phyloP scores from a whole-genome alignment of 2,329 filamentous ascomycete species.

The Fusarium tricinctum region DNA sequence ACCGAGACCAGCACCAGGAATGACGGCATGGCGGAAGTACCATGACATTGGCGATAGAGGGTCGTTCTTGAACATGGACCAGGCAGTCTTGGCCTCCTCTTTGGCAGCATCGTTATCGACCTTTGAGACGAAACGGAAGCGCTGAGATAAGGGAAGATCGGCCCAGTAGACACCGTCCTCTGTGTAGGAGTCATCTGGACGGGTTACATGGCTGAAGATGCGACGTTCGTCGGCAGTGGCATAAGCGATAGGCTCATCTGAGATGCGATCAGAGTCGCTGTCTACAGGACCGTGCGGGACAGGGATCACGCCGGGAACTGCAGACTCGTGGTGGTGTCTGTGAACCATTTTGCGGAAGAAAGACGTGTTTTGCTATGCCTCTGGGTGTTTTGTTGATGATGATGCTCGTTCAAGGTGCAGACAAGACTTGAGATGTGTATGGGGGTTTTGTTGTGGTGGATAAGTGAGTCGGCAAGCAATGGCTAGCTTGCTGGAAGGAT shows the following conservation, averaged over 20 bases:
- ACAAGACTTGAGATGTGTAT: background rate
- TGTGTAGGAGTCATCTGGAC: conserved; percentile 90
- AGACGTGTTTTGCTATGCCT: conserved; percentile 22
- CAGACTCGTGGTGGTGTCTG: conserved; percentile 52
- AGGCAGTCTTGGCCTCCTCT: conserved; percentile 76
- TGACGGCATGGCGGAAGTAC: conserved; percentile 91
- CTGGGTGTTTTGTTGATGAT: background rate
- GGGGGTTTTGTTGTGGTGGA: conserved; percentile 8
- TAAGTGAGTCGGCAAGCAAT: conserved; percentile 3
- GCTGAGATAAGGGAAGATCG: conserved; percentile 79
- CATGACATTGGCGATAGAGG: conserved; percentile 85
- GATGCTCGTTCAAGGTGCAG: conserved; percentile 8
- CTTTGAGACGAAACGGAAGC: conserved; percentile 79
- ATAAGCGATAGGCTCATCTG: conserved; percentile 61
- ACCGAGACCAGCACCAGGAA: conserved; percentile 91
- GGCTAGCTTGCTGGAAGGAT: conserved; percentile 5
- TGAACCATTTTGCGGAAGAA: conserved; percentile 45
- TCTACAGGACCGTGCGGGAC: conserved; percentile 65
- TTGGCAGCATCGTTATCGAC: conserved; percentile 79
- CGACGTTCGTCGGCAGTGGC: conserved; percentile 66
- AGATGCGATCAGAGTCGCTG: conserved; percentile 58
- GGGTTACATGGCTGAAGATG: conserved; percentile 83
- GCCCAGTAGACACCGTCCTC: conserved; percentile 92
- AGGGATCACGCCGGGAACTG: conserved; percentile 65
- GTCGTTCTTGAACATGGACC: conserved; percentile 86